These are phyloP conservation scores for Beta macrorhiza DNA, from an alignment of 179 eudicot species.

Conservation along the genomic window DNA sequence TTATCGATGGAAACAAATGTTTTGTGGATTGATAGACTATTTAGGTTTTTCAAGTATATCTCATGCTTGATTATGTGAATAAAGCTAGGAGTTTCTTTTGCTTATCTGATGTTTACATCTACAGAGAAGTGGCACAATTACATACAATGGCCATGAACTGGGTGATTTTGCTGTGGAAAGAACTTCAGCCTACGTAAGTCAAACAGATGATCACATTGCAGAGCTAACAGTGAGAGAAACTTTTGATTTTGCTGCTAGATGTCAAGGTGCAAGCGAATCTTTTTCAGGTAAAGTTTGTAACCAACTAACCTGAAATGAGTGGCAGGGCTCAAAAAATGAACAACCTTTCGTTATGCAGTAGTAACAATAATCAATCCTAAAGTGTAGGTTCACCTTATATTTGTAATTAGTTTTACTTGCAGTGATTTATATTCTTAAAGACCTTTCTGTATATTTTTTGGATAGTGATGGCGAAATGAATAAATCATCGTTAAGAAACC, in stretches of 20 bases:
- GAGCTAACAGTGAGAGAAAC: constrained; percentile 68
- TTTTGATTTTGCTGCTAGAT: constrained; percentile 70
- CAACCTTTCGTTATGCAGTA: neutral
- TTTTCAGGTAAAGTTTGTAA: constrained; percentile 51
- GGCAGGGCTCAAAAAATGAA: neutral
- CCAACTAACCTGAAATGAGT: neutral
- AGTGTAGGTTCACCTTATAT: neutral
- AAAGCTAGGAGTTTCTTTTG: too few relatives aligned
- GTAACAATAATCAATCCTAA: neutral
- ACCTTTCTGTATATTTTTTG: neutral
- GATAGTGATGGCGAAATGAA: neutral
- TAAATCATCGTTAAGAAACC: too few relatives aligned
- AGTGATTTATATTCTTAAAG: neutral
- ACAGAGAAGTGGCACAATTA: constrained; percentile 52
- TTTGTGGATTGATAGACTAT: neutral
- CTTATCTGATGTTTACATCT: constrained; percentile 9
- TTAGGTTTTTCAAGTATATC: neutral
- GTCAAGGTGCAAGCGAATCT: constrained; percentile 65
- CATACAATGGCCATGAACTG: constrained; percentile 61
- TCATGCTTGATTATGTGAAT: neutral
- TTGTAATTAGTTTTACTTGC: neutral
- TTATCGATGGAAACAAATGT: neutral
- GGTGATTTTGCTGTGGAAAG: constrained; percentile 57
- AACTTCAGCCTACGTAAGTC: constrained; percentile 74
- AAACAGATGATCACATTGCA: constrained; percentile 64